Base-by-base conservation (phyloP, 345 rosid genomes). In the Lepidium didymum region DNA sequence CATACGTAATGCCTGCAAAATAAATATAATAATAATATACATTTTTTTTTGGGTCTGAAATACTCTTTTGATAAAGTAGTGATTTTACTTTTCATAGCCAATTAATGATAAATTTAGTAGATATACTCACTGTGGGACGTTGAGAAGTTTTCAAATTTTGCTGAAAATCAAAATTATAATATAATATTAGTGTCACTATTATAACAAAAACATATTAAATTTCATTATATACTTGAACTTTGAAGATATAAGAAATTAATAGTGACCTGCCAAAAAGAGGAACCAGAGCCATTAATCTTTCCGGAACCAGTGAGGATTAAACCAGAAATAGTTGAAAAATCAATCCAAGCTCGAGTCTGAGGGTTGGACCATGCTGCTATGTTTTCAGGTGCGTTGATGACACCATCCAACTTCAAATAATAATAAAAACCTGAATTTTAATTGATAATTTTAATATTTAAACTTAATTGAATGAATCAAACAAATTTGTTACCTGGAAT, bases 351-450 rank as follows among this genome's bases (percentile, higher is more conserved):
- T 2, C 3, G 19, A 21, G 36, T 9, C 10, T 34, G 18, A 3
- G 34, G 8, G 9, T 12, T n/a, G 31, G 56, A 25, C 74, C 59
- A 61, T 49, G 36, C n/a, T 31, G 5, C 46, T 12, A 8, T 31
- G 6, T 42, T 44, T 29, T 13, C 62, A 51, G 62, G 75, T 21
- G 75, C 68, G 1, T 38, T 42, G 13, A 69, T 58, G 15, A 10
- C 8, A 7, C 76, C 76, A 41, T 73, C 77, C 45, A 73, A 57
- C 77, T 73, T 27, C 29, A 47, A 33, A 25, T 21, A 56, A 27
- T 4, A 27, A 1, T 11, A 13, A 36, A 9, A n/a, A 6, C 3
- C 8, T 19, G 2, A 41, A 8, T n/a, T 3, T 40, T 60, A 10
- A 33, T 12, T 52, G 8, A 42, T 70, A 5, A 10, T 41, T 2